These are phyloP conservation scores for Lachancea waltii DNA, from an alignment of 805 yeast genomes.

Conservation along the genomic window DNA sequence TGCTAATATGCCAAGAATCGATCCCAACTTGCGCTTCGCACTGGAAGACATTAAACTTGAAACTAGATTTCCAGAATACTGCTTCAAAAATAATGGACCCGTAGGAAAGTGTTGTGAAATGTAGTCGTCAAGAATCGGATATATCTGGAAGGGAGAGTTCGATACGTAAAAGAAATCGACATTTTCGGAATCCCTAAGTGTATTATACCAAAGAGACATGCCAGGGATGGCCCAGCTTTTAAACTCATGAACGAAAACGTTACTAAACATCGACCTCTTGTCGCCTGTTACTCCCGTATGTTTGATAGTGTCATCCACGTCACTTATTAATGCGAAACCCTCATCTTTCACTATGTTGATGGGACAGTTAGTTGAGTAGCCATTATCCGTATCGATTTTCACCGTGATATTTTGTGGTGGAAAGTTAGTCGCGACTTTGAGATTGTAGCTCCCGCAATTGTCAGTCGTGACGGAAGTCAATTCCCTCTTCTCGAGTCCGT, in stretches of 20 bases:
- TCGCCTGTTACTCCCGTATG: constrained; percentile 87
- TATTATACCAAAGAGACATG: constrained; percentile 64
- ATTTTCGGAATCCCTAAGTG: constrained; percentile 37
- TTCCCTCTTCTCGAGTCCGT: constrained; percentile 26
- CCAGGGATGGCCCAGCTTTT: constrained; percentile 67
- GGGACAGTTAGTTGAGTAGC: constrained; percentile 14
- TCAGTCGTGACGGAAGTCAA: constrained; percentile 46
- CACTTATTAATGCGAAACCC: constrained; percentile 76
- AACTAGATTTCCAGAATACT: constrained; percentile 74
- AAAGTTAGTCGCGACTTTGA: constrained; percentile 48
- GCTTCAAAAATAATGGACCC: constrained; percentile 84
- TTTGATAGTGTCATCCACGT: constrained; percentile 91
- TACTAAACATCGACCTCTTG: constrained; percentile 73
- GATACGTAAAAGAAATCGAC: constrained; percentile 87
- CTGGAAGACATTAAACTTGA: constrained; percentile 83
- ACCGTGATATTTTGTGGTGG: constrained; percentile 38
- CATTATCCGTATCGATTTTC: constrained; percentile 21
- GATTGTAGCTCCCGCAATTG: constrained; percentile 57
- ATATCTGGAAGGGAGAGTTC: constrained; percentile 91
- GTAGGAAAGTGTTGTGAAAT: constrained; percentile 47
- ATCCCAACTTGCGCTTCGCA: constrained; percentile 65
- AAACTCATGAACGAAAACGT: constrained; percentile 63
- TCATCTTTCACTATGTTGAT: constrained; percentile 17
- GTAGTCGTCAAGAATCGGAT: constrained; percentile 37
- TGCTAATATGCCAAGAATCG: constrained; percentile 52